A percentile compares a stretch with the other conserved stretches of the same genome.
phyloP scores from a whole-genome alignment of 495 filamentous ascomycete genomes.

The Talaromyces proteolyticus region DNA sequence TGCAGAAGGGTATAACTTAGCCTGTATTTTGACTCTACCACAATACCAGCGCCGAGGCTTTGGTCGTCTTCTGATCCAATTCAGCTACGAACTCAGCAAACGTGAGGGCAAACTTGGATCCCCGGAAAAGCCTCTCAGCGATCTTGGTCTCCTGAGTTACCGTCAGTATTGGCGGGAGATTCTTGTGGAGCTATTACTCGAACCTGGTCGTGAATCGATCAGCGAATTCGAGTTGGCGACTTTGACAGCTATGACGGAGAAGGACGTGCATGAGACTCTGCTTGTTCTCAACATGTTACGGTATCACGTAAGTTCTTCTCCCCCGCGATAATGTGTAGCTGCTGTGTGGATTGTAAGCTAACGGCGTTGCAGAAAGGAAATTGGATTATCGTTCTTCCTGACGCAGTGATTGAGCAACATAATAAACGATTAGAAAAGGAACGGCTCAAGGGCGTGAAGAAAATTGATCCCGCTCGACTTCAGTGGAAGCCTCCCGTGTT shows the following conservation, averaged over 20 bases:
- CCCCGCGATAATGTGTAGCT: background rate
- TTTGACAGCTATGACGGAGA: slow-evolving; percentile 86
- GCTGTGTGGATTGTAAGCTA: slow-evolving; percentile 7
- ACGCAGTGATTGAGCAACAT: slow-evolving; percentile 72
- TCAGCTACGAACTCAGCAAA: slow-evolving; percentile 96
- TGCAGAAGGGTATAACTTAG: slow-evolving; percentile 93
- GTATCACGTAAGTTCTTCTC: slow-evolving; percentile 56
- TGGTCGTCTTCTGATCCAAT: slow-evolving; percentile 88
- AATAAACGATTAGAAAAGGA: slow-evolving; percentile 69
- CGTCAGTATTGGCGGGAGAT: slow-evolving; percentile 96
- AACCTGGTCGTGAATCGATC: slow-evolving; percentile 51
- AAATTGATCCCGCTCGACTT: slow-evolving; percentile 70
- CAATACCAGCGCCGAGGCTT: slow-evolving; percentile 95
- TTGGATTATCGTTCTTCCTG: slow-evolving; percentile 82
- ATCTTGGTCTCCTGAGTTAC: slow-evolving; percentile 87
- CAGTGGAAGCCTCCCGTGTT: slow-evolving; percentile 97
- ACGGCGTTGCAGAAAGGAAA: slow-evolving; percentile 62
- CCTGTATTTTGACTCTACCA: slow-evolving; percentile 92
- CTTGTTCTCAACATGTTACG: slow-evolving; percentile 91
- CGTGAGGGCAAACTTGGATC: slow-evolving; percentile 91
- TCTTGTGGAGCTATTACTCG: slow-evolving; percentile 75
- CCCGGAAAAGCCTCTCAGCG: slow-evolving; percentile 92
- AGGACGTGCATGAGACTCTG: slow-evolving; percentile 88
- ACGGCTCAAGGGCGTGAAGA: slow-evolving; percentile 65
- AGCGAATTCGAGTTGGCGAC: slow-evolving; percentile 77